Base-by-base conservation (phyloP, 768 basidiomycete species). In the Boletus vermiculosoides region DNA sequence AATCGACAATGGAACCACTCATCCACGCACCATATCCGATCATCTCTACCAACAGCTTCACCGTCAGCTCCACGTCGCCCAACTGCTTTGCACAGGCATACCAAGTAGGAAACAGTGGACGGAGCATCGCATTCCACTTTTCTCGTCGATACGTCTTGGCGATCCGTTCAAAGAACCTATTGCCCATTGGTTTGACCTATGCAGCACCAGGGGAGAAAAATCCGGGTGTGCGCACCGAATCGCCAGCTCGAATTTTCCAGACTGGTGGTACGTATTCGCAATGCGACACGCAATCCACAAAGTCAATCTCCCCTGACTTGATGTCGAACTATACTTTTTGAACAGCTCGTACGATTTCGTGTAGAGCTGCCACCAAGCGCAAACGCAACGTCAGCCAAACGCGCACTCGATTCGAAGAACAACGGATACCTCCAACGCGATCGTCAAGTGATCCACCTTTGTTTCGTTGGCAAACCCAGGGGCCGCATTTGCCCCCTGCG, bases 281-380 rank as follows among this genome's bases (percentile, higher is more conserved):
- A 99, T 98, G 33, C 87, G 84, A 70, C 83, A 89, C 4, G 94
- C 96, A 50, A 99, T 88, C 81, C 86, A 92, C n/a, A 96, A 75
- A 0, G 92, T 93, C 59, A 94, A 74, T 11, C 95, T 84, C 3
- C 85, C 84, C 61, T 90, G 91, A n/a, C 79, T 81, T 20, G 74
- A 66, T 36, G 74, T 61, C 1, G 81, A 72, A 42, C 75, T 77
- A 65, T 90, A 82, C 63, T 84, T 87, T 75, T 96, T 98, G 78
- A 97, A 93, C 12, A 94, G 70, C 62, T 96, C 92, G 72, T 99
- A 98, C 2, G 97, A 80, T 66, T 95, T 94, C 8, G 93, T 97
- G 68, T 94, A 95, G 2, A 99, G 80, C 92, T 95, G 53, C 45
- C 25, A 41, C 31, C 58, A 20, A 13, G 46, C 39, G 25, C 28